Base-by-base conservation (phyloP, 805 yeast genomes). In the Tetrapisispora pingtungensis region DNA sequence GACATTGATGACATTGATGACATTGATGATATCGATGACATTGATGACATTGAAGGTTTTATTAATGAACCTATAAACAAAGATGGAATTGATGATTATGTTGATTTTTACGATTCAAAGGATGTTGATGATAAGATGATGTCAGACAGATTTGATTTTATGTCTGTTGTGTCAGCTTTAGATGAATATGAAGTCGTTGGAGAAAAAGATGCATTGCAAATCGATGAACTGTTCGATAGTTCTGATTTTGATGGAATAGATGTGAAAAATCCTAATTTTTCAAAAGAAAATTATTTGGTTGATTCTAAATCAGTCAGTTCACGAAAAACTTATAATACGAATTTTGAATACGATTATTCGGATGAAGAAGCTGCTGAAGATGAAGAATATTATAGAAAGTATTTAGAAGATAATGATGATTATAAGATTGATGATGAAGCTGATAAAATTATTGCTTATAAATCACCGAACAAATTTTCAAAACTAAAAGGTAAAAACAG, bases 111-210 rank as follows among this genome's bases (percentile, higher is more conserved):
- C 2, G 18, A 37, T 19, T 30, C 28, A 17, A 22, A 32, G 7
- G 42, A 32, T 14, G 15, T 18, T 32, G n/a, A 19, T 5, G 31
- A 7, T 7, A n/a, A 17, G 14, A 40, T 15, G 24, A 8, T n/a
- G 26, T 22, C 26, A 4, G 42, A 40, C 24, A 24, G 24, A 39
- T 39, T 20, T n/a, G 55, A 50, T 20, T 28, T 56, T 8, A 45
- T 45, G 10, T 55, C 62, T 13, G 44, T 58, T 41, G 57, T 53
- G 0, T 47, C 62, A 3, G 61, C 58, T 7, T 43, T 60, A 10
- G 63, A 59, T 45, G 64, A 61, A 46, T 61, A 59, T 41, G 61
- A 58, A 19, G 57, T 58, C 2, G 51, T 54, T 17, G 40, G 49
- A 32, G 34, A 52, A 27, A 48, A 46, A 12, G 50, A 46, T 13